Conservation (phyloP, 1,284 basidiomycete genomes). For the Fistulinella cinereoalba region DNA sequence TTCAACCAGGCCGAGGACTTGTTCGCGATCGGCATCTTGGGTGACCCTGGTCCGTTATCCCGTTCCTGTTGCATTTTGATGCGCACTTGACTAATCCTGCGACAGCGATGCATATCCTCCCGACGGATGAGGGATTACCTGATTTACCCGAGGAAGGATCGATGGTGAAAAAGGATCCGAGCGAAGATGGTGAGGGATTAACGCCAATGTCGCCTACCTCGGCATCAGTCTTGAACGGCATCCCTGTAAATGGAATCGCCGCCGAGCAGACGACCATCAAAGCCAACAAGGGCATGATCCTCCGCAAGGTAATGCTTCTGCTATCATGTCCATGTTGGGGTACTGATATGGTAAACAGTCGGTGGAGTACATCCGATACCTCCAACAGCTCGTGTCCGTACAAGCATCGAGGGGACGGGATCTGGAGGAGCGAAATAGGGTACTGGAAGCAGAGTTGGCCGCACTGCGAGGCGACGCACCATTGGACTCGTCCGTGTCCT, state of each 20-base stretch:
- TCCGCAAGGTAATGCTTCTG: conserved; percentile 51
- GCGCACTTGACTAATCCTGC: background rate
- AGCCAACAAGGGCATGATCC: conserved; percentile 88
- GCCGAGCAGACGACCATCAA: conserved; percentile 49
- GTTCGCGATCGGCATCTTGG: conserved; percentile 19
- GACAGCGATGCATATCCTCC: conserved; percentile 28
- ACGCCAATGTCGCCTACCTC: conserved; percentile 13
- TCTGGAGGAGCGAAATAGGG: conserved; percentile 49
- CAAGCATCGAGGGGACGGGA: conserved; percentile 75
- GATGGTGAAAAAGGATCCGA: conserved; percentile 34
- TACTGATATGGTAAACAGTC: conserved; percentile 39
- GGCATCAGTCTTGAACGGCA: conserved; percentile 3
- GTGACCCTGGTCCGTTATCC: conserved; percentile 21
- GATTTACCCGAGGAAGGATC: conserved; percentile 32
- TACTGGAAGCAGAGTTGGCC: conserved; percentile 27
- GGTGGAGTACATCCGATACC: conserved; percentile 85
- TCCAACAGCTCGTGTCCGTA: conserved; percentile 78
- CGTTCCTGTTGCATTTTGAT: background rate
- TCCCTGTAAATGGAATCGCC: conserved; percentile 10
- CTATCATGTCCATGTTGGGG: background rate
- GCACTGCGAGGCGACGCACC: conserved; percentile 17
- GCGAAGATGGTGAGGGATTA: conserved; percentile 25
- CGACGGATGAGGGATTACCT: conserved; percentile 25
- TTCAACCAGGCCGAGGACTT: conserved; percentile 18
- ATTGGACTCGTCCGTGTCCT: conserved; percentile 10